Conservation (phyloP, 805 yeast species). For the Blastobotrys mokoenaii region DNA sequence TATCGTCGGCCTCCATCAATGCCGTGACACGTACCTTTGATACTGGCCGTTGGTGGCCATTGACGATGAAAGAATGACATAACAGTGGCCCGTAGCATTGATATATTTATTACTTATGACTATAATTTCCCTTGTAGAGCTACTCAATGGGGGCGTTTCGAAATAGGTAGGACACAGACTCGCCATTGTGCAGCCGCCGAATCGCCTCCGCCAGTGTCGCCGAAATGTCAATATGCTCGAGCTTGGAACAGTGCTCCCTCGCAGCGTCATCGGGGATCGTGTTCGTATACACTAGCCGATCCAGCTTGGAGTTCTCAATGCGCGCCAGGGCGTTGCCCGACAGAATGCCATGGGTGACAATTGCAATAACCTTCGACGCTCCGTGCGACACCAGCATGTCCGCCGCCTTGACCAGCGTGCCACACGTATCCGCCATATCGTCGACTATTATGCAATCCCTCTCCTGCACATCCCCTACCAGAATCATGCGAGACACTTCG, state of each 20-base stretch:
- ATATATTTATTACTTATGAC: no score
- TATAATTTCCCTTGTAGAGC: not conserved
- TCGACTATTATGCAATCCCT: constrained; percentile 83
- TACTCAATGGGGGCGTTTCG: constrained; percentile 47
- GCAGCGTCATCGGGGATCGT: constrained; percentile 77
- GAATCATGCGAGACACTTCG: constrained; percentile 89
- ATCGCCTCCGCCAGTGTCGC: constrained; percentile 89
- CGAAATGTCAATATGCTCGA: constrained; percentile 77
- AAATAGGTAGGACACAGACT: constrained; percentile 81
- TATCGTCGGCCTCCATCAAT: no score
- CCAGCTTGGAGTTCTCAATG: constrained; percentile 57
- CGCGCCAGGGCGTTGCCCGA: constrained; percentile 75
- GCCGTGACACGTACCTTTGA: no score
- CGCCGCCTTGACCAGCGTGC: constrained; percentile 91
- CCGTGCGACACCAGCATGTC: constrained; percentile 73
- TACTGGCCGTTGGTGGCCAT: no score
- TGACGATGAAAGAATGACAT: no score
- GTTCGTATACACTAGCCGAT: constrained; percentile 81
- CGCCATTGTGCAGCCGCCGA: constrained; percentile 93
- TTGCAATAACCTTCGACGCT: constrained; percentile 80
- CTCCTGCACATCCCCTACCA: constrained; percentile 86
- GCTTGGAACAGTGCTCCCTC: constrained; percentile 49
- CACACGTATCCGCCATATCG: constrained; percentile 99
- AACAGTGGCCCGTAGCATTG: no score
- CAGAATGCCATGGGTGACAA: constrained; percentile 92